Conservation (phyloP, 1,284 basidiomycete genomes). For the Tilletia walkeri region DNA sequence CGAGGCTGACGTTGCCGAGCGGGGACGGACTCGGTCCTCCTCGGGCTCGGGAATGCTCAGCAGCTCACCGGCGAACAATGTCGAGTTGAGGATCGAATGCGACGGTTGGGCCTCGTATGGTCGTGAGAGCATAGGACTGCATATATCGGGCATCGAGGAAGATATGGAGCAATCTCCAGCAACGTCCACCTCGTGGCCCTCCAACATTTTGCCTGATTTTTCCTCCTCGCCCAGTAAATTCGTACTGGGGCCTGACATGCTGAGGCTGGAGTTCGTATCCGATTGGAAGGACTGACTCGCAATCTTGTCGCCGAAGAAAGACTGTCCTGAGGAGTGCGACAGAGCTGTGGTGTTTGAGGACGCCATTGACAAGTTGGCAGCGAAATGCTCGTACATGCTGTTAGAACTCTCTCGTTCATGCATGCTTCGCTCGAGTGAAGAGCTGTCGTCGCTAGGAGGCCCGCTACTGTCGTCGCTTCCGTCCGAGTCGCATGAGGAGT, state of each 20-base stretch:
- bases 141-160: background rate
- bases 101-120: conserved; percentile 34
- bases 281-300: conserved; percentile 12
- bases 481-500: conserved; percentile 1
- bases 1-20: background rate
- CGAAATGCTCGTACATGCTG: conserved; percentile 14
- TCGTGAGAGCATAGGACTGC: background rate
- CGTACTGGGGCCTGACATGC: background rate
- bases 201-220: background rate
- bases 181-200: background rate
- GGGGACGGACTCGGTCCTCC: background rate
- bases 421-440: background rate
- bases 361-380: conserved; percentile 13
- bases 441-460: conserved; percentile 5
- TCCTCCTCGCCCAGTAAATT: background rate
- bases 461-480: conserved; percentile 1
- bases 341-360: conserved; percentile 13
- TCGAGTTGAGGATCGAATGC: conserved; percentile 44
- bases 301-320: conserved; percentile 15
- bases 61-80: conserved; percentile 39
- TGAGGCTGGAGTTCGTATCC: conserved; percentile 6
- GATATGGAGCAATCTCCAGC: too few species aligned
- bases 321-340: conserved; percentile 16
- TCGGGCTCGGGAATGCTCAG: conserved; percentile 21
- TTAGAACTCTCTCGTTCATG: background rate